phyloP scores from a whole-genome alignment of 345 rosid species.

The Eucalyptus microcorys region DNA sequence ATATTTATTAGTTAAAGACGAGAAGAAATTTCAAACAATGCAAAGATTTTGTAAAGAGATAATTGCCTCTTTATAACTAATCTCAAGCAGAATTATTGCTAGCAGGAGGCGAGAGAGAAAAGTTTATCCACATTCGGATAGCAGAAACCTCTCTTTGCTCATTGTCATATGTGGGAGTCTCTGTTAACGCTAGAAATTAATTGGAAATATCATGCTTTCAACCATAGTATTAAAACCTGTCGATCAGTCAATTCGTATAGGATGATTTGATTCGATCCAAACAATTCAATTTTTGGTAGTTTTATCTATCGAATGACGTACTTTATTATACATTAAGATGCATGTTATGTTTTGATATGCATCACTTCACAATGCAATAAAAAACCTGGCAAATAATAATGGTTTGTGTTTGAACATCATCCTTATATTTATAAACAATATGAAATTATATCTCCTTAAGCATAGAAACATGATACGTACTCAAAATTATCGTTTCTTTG shows the following conservation, averaged over 20 bases:
- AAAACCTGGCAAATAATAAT: not conserved
- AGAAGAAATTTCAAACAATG: not conserved
- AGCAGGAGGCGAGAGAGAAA: not conserved
- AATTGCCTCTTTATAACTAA: not conserved
- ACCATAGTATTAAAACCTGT: not conserved
- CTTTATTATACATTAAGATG: not conserved
- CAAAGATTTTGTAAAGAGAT: not conserved
- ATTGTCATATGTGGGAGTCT: not conserved
- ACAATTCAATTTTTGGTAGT: not conserved
- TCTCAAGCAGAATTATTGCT: not conserved
- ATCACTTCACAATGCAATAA: not conserved
- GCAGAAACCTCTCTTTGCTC: not conserved
- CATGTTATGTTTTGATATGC: not conserved
- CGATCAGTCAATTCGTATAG: not conserved
- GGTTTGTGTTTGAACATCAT: not conserved
- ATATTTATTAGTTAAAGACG: not conserved
- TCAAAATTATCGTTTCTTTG: not conserved
- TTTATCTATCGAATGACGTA: not conserved
- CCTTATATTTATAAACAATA: not conserved
- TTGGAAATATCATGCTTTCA: not conserved
- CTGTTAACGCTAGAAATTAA: not conserved
- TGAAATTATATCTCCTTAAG: not conserved
- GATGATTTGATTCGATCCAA: not conserved
- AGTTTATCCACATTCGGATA: not conserved
- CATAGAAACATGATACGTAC: not conserved